A percentile compares a stretch with the other conserved stretches of the same genome.
Conservation (phyloP, 2,329 filamentous ascomycete species). For the Corynespora cassiicola region DNA sequence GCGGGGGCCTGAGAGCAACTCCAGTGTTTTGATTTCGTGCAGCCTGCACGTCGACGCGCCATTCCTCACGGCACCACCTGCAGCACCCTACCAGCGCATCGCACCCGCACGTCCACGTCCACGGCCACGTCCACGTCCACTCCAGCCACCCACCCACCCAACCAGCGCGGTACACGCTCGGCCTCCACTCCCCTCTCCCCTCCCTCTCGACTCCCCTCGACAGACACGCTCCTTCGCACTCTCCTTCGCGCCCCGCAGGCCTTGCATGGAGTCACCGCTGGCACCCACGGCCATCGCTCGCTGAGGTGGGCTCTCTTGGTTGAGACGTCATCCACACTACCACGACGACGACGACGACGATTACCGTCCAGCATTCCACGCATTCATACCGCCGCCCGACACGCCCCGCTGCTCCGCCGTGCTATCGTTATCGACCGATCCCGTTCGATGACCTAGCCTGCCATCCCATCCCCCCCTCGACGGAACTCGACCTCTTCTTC, state of each 20-base stretch:
- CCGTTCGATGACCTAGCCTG: slow-evolving; percentile 27
- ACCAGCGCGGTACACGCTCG: slow-evolving; percentile 19
- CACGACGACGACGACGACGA: slow-evolving; percentile 19
- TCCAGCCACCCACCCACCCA: slow-evolving; percentile 11
- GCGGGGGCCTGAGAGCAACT: no score
- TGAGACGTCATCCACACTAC: slow-evolving; percentile 24
- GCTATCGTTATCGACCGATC: slow-evolving; percentile 36
- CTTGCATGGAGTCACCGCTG: slow-evolving; percentile 42
- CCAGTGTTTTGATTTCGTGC: no score
- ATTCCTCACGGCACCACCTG: slow-evolving; percentile 23
- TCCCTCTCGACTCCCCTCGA: no score
- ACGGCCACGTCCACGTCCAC: slow-evolving; percentile 23
- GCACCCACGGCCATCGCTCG: slow-evolving; percentile 33
- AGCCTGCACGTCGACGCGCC: no score
- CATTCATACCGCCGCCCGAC: slow-evolving; percentile 34
- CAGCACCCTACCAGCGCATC: slow-evolving; percentile 35
- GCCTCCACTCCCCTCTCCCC: slow-evolving; percentile 12
- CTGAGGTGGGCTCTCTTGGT: slow-evolving; percentile 36
- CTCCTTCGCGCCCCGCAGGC: slow-evolving; percentile 19
- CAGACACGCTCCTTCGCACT: slow-evolving; percentile 1
- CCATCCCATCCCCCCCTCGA: slow-evolving; percentile 15
- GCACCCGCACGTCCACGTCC: slow-evolving; percentile 12
- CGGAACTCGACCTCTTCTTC: slow-evolving; percentile 11
- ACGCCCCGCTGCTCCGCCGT: slow-evolving; percentile 12
- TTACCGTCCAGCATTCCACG: slow-evolving; percentile 28